Evolutionary conservation across 176 grass and related monocot genomes (phyloP), one percentile per base, ranked within the genome.

Genomic region (Carex parvula): DNA sequence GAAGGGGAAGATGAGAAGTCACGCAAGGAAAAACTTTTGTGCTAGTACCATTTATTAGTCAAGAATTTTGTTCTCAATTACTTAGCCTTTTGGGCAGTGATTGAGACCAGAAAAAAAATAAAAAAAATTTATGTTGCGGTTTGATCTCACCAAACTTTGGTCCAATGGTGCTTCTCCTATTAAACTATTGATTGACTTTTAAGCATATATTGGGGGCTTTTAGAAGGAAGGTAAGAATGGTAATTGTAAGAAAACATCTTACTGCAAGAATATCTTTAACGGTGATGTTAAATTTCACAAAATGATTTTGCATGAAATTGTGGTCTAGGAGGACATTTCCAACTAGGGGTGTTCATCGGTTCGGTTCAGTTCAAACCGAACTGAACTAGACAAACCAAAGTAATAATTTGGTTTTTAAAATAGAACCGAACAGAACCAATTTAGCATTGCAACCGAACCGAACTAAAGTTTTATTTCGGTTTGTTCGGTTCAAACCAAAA

Each of bases 11-110:
- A 76, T 74, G 91, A 90, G 64, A 80, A 91, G 94, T 91, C 85
- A 97, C 90, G 94, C 91, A 97, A 97, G 53, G 83, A 80, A 84
- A 26, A 65, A 83, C 13, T 52, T 53, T 54, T 75, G n/a, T 75
- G 35, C 37, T 65, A 53, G 52, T 57, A 16, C 44, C 26, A 73
- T 13, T 35, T 24, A 29, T 82, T 59, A 50, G 24, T 86, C 64
- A 12, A 39, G 66, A 42, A 20, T 65, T 65, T 10, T 54, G 15
- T 66, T 50, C 6, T 64, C 52, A 37, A 20, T 76, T 74, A 37
- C 35, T 60, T 53, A 52, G 41, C 32, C 8, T 22, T 80, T 68
- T 70, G 60, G 70, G 84, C 70, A 64, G 79, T 81, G 79, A 20
- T 35, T 63, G 35, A 1, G 35, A 63, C 79, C 79, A 81, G 79